Base-by-base conservation (phyloP, 1,139 yeast genomes). In the Kodamaea ohmeri region DNA sequence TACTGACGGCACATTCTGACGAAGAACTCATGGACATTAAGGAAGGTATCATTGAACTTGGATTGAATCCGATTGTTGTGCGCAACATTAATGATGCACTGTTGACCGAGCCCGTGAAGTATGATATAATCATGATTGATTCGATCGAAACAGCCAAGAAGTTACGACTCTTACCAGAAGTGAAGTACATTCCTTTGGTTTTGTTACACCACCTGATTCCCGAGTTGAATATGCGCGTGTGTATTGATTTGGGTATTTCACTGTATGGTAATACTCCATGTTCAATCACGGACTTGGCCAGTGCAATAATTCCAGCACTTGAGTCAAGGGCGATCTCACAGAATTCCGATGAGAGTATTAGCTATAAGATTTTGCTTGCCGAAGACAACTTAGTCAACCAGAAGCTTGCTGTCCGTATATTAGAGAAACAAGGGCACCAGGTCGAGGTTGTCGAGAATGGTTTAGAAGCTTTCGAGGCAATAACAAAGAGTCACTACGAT, bases 231-330 rank as follows among this genome's bases (percentile, higher is more conserved):
- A 80, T 87, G 80, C 78, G 89, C 56, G 71, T 79, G 18, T 87
- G 95, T 59, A 73, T 87, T 38, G 95, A 87, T 56, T 67, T 87
- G 50, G 96, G 96, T 52, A 86, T 87, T 42, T 83, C 92, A 4
- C 83, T 94, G 0, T 86, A 85, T 55, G 95, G 95, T 39, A 87
- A 85, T 53, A 84, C 94, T 0, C 95, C 95, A 26, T 85, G 95
- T 53, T 76, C 90, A 0, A 79, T 82, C 4, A 78, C 83, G 34
- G 95, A 87, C 56, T 70, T 87, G 49, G 94, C 92, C 2, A 83
- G 87, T 43, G 87, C 88, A 13, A 70, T 87, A 48, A 78, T 87
- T 36, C 95, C 95, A 1, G 95, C 95, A 0, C 64, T 87, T 40
- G 95, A 87, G 55, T 78, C 87, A 14, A 73, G 94, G 45, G 83